Percentiles rank a stretch among this genome's conserved stretches.
Conservation (phyloP, 2,329 filamentous ascomycete genomes). For the Graphilbum fragrans region DNA sequence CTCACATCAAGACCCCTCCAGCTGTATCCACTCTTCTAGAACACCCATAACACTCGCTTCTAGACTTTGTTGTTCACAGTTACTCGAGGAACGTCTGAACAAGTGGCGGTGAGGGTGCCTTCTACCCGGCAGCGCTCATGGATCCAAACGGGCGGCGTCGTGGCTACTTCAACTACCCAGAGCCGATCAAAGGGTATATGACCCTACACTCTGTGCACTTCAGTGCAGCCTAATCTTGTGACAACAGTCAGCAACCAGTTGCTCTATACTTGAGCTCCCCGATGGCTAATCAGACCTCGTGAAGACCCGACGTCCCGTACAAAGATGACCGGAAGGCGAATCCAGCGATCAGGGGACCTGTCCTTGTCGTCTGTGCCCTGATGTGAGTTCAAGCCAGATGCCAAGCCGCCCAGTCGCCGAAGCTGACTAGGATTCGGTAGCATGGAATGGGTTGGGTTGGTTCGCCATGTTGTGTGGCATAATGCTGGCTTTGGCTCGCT, state of each 20-base stretch:
- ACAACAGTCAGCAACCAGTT: no score
- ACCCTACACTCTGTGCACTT: no score
- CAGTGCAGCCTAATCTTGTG: no score
- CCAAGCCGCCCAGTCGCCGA: background rate
- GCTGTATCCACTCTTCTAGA: no score
- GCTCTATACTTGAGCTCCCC: no score
- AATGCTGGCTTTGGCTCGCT: slow-evolving; percentile 52
- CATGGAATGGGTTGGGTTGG: slow-evolving; percentile 39
- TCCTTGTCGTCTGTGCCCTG: slow-evolving; percentile 39
- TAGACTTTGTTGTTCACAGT: background rate
- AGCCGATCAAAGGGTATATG: slow-evolving; percentile 21
- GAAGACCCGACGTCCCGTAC: slow-evolving; percentile 27
- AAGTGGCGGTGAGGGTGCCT: no score
- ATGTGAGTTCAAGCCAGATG: slow-evolving; percentile 29
- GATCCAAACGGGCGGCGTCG: slow-evolving; percentile 8
- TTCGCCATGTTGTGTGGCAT: slow-evolving; percentile 46
- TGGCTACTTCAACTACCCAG: slow-evolving; percentile 23
- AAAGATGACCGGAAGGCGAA: slow-evolving; percentile 36
- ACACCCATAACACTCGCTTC: background rate
- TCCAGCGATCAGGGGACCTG: slow-evolving; percentile 42
- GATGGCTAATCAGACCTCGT: background rate
- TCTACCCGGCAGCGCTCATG: no score
- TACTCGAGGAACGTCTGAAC: background rate
- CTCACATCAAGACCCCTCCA: no score
- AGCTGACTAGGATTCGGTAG: slow-evolving; percentile 16